Base-by-base conservation (phyloP, 164 flowering plant species). In the Vitis amurensis region DNA sequence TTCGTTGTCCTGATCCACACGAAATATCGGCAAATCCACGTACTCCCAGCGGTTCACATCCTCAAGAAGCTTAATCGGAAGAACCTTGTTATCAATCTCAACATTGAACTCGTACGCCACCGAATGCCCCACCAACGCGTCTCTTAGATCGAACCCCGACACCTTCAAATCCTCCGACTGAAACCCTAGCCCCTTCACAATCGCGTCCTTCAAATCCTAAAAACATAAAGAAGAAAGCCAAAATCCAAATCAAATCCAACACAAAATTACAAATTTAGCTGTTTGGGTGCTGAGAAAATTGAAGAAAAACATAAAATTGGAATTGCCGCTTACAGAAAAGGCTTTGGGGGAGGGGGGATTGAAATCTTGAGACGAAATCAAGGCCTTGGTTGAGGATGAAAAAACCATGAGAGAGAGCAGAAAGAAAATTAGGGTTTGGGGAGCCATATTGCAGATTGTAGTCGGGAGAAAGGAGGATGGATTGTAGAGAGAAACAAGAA, bases 51-150 rank as follows among this genome's bases (percentile, higher is more conserved):
- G 70, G 55, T 82, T 83, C 58, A 91, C 95, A 68, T 93, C 98
- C 84, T 93, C 99, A 63, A 96, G 66, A 55, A 93, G 87, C 89
- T 85, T 93, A 23, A 96, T 82, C 0, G 99, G 99, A 56, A 85
- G 73, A 56, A 89, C 90, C 73, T 83, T 84, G 10, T 89, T 84
- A 55, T 87, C 79, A 12, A 96, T 66, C 72, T 96, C 97, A 9
- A 96, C 74, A 55, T 93, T 93, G 48, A 95, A 95, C 70, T 93
- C 98, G 48, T 91, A 93, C 0, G 89, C 94, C 30, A 89, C 92
- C 10, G 97, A 87, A 57, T 83, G 89, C 5, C 97, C 98, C 19
- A 93, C 93, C 64, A 82, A 69, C 0, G 93, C 93, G 50, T 95
- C 98, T 60, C 88, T 79, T 5, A 81, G 6, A 79, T 95, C 99